phyloP scores from a whole-genome alignment of 169 alveolate species.

The Plasmodium adleri region DNA sequence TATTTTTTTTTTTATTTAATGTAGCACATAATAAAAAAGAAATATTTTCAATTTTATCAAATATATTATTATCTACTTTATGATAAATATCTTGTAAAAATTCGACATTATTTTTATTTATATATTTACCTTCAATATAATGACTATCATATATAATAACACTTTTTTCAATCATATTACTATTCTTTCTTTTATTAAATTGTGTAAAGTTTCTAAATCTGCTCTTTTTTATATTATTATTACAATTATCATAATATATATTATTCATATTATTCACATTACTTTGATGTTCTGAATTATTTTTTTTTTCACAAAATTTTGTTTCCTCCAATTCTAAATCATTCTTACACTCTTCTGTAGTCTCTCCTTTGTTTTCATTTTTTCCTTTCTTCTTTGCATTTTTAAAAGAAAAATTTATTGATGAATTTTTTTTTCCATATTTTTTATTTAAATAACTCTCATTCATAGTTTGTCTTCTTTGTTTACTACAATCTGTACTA shows the following conservation, averaged over 20 bases:
- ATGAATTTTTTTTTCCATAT: not conserved
- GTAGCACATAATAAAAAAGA: constrained; percentile 47
- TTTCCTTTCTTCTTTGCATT: not conserved
- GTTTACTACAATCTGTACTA: not conserved
- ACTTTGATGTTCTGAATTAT: not conserved
- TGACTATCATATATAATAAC: constrained; percentile 17
- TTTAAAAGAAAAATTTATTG: not conserved
- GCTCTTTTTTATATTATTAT: not conserved
- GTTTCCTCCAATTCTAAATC: not conserved
- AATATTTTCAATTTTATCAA: constrained; percentile 6
- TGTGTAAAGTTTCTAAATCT: constrained; percentile 21
- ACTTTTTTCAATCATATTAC: not conserved
- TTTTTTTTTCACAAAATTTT: not conserved
- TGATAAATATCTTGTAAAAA: constrained; percentile 31
- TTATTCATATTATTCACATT: not conserved
- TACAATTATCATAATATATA: not conserved
- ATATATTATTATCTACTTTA: constrained; percentile 29
- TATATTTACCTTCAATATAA: constrained; percentile 22
- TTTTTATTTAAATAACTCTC: not conserved
- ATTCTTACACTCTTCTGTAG: not conserved
- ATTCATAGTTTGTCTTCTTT: constrained; percentile 12
- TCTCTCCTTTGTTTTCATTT: not conserved
- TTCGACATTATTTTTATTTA: constrained; percentile 8
- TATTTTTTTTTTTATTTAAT: constrained; percentile 4
- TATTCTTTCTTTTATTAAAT: not conserved